phyloP scores from a whole-genome alignment of 2,329 filamentous ascomycete genomes.

The Aspergillus tamarii region DNA sequence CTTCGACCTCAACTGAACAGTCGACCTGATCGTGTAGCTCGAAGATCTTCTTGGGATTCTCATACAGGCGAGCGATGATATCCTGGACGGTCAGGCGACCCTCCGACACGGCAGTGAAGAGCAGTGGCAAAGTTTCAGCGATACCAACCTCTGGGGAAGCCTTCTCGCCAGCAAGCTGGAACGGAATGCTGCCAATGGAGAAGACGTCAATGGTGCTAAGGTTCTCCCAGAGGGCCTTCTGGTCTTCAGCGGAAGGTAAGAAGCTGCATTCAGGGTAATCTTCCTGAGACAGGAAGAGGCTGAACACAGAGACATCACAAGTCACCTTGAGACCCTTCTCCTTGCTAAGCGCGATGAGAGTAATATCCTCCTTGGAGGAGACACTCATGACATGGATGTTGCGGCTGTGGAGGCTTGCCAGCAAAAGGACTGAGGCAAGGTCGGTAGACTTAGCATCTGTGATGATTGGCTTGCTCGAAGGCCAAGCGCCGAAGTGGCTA shows the following conservation, averaged over 20 bases:
- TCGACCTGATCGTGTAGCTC: constrained; percentile 80
- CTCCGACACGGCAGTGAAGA: constrained; percentile 75
- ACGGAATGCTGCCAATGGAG: constrained; percentile 77
- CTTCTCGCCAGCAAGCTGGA: constrained; percentile 67
- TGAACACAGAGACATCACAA: constrained; percentile 80
- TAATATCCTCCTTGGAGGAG: constrained; percentile 79
- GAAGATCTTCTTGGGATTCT: constrained; percentile 80
- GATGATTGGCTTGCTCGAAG: constrained; percentile 75
- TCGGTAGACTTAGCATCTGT: constrained; percentile 81
- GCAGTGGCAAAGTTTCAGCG: constrained; percentile 71
- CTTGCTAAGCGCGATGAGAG: constrained; percentile 75
- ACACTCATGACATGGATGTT: constrained; percentile 81
- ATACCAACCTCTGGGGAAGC: constrained; percentile 68
- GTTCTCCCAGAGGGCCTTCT: constrained; percentile 74
- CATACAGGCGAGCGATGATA: constrained; percentile 70
- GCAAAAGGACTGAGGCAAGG: constrained; percentile 75
- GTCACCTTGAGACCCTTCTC: constrained; percentile 80
- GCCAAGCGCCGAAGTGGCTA: constrained; percentile 78
- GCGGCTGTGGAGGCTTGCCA: constrained; percentile 76
- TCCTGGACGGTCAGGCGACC: constrained; percentile 75
- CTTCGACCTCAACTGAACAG: constrained; percentile 73
- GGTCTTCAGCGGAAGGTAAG: constrained; percentile 69
- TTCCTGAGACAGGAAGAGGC: constrained; percentile 72
- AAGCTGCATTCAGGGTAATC: constrained; percentile 70
- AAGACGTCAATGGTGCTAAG: constrained; percentile 76